phyloP scores from a whole-genome alignment of 768 basidiomycete species.

The Naganishia antarctica region DNA sequence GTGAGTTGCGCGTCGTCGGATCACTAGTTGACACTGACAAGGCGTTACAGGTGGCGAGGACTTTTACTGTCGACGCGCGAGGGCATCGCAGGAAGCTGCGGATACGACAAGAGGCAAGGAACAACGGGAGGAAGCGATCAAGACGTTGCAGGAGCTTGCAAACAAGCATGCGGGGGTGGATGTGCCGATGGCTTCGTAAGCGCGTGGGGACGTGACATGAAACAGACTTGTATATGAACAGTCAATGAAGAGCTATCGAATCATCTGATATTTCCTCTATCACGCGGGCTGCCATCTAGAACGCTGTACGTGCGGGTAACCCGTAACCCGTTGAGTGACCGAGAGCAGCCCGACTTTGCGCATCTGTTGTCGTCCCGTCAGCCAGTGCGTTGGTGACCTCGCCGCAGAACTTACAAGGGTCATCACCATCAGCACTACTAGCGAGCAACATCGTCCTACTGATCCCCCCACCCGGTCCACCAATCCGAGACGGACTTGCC shows the following conservation, averaged over 20 bases:
- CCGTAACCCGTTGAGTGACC: too few relatives aligned
- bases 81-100: conserved; percentile 57
- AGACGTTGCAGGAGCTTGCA: conserved; percentile 39
- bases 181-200: background rate
- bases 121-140: conserved; percentile 54
- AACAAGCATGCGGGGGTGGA: conserved; percentile 9
- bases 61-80: conserved; percentile 6
- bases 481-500: too few relatives aligned
- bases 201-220: background rate
- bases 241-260: too few relatives aligned
- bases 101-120: conserved; percentile 42
- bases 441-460: conserved; percentile 4
- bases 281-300: too few relatives aligned
- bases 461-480: background rate
- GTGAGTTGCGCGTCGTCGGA: conserved; percentile 30
- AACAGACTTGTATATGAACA: conserved; percentile 11
- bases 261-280: too few relatives aligned
- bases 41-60: background rate
- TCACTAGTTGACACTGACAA: background rate
- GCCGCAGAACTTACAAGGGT: background rate
- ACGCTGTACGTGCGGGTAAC: too few relatives aligned
- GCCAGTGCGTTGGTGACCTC: too few relatives aligned
- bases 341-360: too few relatives aligned
- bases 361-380: too few relatives aligned
- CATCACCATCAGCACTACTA: background rate